These are phyloP conservation scores for Elsinoe arachidis DNA, from an alignment of 2,329 filamentous ascomycete genomes.

Conservation along the genomic window DNA sequence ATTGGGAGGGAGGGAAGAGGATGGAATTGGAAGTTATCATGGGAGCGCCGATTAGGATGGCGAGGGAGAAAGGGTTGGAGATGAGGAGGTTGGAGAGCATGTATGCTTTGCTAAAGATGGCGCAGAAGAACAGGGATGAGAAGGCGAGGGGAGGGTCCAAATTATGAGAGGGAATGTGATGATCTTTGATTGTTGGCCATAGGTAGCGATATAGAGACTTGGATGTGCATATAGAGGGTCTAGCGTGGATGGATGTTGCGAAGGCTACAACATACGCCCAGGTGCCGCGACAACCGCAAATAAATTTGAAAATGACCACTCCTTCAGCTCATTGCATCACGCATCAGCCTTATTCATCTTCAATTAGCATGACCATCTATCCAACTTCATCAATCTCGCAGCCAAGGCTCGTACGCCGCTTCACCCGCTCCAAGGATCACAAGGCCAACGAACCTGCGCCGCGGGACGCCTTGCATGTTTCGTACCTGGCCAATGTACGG, in stretches of 20 bases:
- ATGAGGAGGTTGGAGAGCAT: constrained; percentile 59
- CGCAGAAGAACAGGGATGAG: constrained; percentile 46
- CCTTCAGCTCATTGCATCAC: no score
- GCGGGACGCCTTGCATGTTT: neutral
- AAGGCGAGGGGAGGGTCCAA: neutral
- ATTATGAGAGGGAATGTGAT: neutral
- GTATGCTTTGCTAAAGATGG: constrained; percentile 57
- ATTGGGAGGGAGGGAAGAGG: constrained; percentile 57
- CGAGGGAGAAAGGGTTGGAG: constrained; percentile 52
- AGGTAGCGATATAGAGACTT: neutral
- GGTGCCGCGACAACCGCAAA: no score
- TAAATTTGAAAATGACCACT: no score
- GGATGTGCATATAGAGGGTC: neutral
- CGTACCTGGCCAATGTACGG: no score
- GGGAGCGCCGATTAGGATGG: constrained; percentile 61
- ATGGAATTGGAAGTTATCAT: constrained; percentile 67
- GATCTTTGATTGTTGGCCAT: neutral
- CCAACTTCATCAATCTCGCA: neutral
- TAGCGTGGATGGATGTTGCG: no score
- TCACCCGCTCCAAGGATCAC: neutral
- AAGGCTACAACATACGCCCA: no score
- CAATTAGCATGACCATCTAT: no score
- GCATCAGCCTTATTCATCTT: no score
- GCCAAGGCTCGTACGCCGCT: neutral
- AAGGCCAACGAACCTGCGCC: neutral